These are phyloP conservation scores for maize (Zea mays) DNA, from an alignment of 176 grass and related monocot species.

Conservation along the genomic window DNA sequence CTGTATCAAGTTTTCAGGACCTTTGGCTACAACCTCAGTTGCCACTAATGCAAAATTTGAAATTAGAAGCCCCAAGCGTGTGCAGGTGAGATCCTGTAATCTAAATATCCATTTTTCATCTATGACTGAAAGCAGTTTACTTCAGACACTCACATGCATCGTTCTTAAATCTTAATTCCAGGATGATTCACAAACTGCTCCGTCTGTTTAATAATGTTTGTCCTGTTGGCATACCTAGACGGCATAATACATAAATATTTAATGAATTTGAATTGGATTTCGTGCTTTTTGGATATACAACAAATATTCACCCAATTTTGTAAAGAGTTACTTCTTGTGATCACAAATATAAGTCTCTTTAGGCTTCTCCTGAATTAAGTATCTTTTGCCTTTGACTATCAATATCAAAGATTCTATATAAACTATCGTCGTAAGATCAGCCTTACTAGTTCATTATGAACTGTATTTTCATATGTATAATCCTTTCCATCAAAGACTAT, in stretches of 20 bases:
- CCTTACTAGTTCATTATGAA: not conserved
- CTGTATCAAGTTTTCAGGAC: conserved; percentile 79
- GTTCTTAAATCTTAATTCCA: not conserved
- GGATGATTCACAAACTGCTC: not conserved
- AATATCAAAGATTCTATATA: not conserved
- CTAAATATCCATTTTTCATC: not conserved
- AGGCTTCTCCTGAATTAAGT: not conserved
- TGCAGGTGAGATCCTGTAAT: conserved; percentile 56
- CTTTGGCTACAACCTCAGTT: conserved; percentile 66
- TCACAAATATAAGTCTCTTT: not conserved
- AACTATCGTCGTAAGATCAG: not conserved
- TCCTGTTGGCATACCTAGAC: not conserved
- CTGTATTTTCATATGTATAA: not conserved
- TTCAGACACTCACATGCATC: not conserved
- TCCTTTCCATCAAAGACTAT: not conserved
- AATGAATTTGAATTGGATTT: not conserved
- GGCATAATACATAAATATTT: not conserved
- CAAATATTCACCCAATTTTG: not conserved
- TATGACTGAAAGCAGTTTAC: conserved; percentile 6
- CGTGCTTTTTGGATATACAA: not conserved
- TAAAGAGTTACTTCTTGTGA: not conserved
- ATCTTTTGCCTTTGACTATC: not conserved
- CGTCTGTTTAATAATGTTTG: not conserved
- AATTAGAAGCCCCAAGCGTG: conserved; percentile 86
- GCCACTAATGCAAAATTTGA: conserved; percentile 96